phyloP scores from a whole-genome alignment of 2,329 filamentous ascomycete species.

The Rhinocladiella mackenziei region DNA sequence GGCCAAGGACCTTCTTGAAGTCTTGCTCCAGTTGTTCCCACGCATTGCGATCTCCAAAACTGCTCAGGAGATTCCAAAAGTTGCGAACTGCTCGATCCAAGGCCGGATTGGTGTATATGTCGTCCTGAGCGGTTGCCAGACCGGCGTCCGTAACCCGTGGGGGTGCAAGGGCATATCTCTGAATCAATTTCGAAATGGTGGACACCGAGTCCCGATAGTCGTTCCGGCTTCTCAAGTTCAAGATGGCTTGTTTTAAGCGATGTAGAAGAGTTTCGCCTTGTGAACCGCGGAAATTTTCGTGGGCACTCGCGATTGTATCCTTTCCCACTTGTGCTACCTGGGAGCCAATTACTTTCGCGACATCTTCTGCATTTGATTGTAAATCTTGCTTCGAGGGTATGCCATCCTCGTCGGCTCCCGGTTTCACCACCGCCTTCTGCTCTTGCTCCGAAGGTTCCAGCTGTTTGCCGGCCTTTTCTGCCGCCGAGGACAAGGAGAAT shows the following conservation, averaged over 20 bases:
- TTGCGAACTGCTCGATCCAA: conserved; percentile 72
- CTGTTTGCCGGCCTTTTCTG: conserved; percentile 68
- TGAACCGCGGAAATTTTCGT: conserved; percentile 67
- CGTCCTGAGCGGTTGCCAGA: conserved; percentile 62
- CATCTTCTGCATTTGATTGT: conserved; percentile 52
- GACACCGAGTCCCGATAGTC: conserved; percentile 88
- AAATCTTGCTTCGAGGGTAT: conserved; percentile 62
- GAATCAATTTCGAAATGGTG: conserved; percentile 68
- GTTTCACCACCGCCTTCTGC: conserved; percentile 48
- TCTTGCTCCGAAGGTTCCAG: conserved; percentile 66
- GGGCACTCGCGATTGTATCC: conserved; percentile 65
- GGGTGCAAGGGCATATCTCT: conserved; percentile 74
- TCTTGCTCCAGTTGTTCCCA: conserved; percentile 72
- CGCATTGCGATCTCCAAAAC: conserved; percentile 67
- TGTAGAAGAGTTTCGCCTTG: conserved; percentile 69
- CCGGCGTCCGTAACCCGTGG: conserved; percentile 68
- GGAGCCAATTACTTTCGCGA: conserved; percentile 42
- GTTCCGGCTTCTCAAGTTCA: conserved; percentile 67
- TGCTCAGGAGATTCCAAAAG: conserved; percentile 74
- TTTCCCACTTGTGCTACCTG: conserved; percentile 41
- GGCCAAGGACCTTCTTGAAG: conserved; percentile 67
- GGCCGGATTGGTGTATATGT: conserved; percentile 68
- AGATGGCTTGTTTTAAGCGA: conserved; percentile 71
- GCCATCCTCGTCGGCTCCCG: conserved; percentile 42
- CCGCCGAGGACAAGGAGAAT: conserved; percentile 70